Conservation (phyloP, 139 green algal genomes). For the Chlamydomonas sphaeroides region DNA sequence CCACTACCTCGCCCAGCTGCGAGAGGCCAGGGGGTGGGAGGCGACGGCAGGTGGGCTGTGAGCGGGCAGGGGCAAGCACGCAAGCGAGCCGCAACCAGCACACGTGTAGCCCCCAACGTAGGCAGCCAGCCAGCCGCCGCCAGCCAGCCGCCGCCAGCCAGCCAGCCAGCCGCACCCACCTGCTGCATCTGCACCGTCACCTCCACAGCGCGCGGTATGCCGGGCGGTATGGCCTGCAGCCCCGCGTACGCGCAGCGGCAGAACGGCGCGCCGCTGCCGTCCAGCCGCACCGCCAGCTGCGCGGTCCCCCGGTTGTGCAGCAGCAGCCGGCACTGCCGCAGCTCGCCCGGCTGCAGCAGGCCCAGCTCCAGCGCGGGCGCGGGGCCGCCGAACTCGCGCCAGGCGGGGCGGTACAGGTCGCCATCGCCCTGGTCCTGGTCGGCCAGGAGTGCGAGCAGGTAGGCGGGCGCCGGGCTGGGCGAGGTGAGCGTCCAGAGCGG, state of each 20-base stretch:
- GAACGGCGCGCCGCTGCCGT: conserved; percentile 11
- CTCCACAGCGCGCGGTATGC: conserved; percentile 7
- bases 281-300: conserved; percentile 1
- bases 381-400: conserved; percentile 27
- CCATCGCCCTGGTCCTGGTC: conserved; percentile 1
- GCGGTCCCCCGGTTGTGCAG: conserved; percentile 10
- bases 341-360: conserved; percentile 24
- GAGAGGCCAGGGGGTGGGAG: too few species aligned
- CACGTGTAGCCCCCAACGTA: too few species aligned
- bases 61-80: too few species aligned
- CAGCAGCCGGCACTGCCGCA: conserved; percentile 21
- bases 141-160: too few species aligned
- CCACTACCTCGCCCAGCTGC: conserved; percentile 7
- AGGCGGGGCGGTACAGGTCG: conserved; percentile 1
- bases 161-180: neutral
- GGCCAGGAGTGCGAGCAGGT: neutral
- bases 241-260: neutral
- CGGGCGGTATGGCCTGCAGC: neutral
- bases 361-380: conserved; percentile 11
- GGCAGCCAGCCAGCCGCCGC: too few species aligned
- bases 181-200: neutral
- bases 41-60: too few species aligned
- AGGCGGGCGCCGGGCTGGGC: neutral
- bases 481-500: conserved; percentile 12
- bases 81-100: too few species aligned